Evolutionary conservation across 352 stramenopile species (phyloP).

Genomic region (Phytophthora boehmeriae): DNA sequence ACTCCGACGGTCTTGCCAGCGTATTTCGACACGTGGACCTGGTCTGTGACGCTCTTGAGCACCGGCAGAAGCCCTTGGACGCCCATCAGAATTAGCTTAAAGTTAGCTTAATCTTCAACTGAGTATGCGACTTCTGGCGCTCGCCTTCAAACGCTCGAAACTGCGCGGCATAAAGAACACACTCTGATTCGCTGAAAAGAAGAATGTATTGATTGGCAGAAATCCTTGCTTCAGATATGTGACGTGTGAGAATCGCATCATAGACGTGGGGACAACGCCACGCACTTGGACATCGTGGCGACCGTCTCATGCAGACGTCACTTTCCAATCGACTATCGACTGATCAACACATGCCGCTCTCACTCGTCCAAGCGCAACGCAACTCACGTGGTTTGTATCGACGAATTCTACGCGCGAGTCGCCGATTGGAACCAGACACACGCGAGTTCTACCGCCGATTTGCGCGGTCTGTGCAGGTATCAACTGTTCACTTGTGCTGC

Average conservation of each 20-base stretch:
- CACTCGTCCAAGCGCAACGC: constrained; percentile 20
- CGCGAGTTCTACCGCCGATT: constrained; percentile 55
- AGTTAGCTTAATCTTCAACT: constrained; percentile 2
- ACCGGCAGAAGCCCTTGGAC: constrained; percentile 62
- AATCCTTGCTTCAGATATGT: neutral
- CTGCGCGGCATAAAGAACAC: too few relatives aligned
- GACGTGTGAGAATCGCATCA: too few relatives aligned
- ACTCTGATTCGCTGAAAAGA: too few relatives aligned
- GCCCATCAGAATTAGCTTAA: constrained; percentile 48
- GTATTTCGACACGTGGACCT: constrained; percentile 83
- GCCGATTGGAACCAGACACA: constrained; percentile 42
- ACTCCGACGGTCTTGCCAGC: constrained; percentile 73
- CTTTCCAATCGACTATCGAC: neutral
- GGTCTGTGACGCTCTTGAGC: constrained; percentile 77
- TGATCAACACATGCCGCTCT: constrained; percentile 9
- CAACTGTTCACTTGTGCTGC: too few relatives aligned
- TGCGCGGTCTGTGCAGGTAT: constrained; percentile 36
- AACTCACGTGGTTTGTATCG: constrained; percentile 45
- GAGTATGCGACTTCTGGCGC: too few relatives aligned
- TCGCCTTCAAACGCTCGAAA: too few relatives aligned
- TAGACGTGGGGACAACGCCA: too few relatives aligned
- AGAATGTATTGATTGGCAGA: constrained; percentile 1
- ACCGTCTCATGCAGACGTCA: too few relatives aligned
- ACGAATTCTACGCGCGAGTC: constrained; percentile 48
- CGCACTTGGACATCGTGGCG: too few relatives aligned